phyloP scores from a whole-genome alignment of 2,329 filamentous ascomycete genomes.

The Teratosphaeria pseudoeucalypti region DNA sequence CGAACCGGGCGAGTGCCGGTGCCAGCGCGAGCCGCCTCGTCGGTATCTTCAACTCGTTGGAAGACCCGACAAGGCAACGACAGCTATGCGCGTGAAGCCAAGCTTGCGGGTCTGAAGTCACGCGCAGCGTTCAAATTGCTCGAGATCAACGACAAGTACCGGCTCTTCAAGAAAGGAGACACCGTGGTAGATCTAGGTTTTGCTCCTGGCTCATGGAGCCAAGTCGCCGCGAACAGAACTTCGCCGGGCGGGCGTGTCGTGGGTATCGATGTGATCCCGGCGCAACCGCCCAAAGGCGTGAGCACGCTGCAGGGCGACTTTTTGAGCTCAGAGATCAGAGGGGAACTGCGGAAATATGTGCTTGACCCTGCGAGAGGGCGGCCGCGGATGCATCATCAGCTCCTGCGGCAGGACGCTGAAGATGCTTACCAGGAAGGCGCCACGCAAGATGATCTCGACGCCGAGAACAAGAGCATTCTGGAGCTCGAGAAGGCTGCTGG shows the following conservation, averaged over 20 bases:
- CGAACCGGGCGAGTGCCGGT: background rate
- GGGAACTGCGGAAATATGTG: conserved; percentile 67
- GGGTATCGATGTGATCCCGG: conserved; percentile 89
- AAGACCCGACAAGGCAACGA: conserved; percentile 68
- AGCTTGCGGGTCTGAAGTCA: conserved; percentile 71
- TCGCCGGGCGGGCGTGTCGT: conserved; percentile 62
- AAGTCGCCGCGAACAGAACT: conserved; percentile 75
- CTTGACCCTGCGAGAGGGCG: conserved; percentile 51
- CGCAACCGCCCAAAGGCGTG: conserved; percentile 82
- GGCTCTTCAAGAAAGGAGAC: conserved; percentile 66
- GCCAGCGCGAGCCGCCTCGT: conserved; percentile 6
- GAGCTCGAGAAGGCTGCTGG: conserved; percentile 45
- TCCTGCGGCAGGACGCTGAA: conserved; percentile 17
- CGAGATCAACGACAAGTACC: conserved; percentile 77
- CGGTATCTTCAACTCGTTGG: conserved; percentile 65
- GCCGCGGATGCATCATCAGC: conserved; percentile 17
- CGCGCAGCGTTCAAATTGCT: conserved; percentile 88
- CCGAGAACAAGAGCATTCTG: conserved; percentile 49
- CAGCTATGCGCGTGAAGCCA: conserved; percentile 61
- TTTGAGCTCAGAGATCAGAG: conserved; percentile 61
- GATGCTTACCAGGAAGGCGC: conserved; percentile 16
- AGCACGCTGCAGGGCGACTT: conserved; percentile 94
- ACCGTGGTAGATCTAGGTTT: conserved; percentile 87
- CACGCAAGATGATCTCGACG: conserved; percentile 31
- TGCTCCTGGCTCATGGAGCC: conserved; percentile 55